Conservation (phyloP, 305 asterid species). For the Fraxinus sp. region DNA sequence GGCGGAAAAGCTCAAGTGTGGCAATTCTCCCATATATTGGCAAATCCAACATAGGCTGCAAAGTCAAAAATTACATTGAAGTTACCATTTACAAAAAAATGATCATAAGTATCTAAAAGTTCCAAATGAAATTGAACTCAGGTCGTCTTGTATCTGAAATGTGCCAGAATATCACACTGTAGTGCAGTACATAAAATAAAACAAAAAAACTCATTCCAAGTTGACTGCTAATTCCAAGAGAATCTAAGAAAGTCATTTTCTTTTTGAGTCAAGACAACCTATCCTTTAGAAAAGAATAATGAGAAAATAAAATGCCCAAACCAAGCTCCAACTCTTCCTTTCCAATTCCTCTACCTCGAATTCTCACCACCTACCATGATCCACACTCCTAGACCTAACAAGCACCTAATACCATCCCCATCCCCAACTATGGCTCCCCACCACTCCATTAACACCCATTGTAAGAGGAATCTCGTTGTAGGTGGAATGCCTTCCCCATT, state of each 20-base stretch:
- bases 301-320: not conserved
- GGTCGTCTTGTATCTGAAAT: not conserved
- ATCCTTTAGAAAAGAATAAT: not conserved
- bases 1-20: constrained; percentile 95
- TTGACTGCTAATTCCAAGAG: not conserved
- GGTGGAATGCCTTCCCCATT: not conserved
- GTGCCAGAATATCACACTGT: not conserved
- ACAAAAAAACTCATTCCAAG: not conserved
- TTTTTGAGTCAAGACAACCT: not conserved
- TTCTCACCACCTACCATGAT: not conserved
- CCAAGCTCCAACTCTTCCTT: not conserved
- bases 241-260: not conserved
- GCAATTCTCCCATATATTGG: constrained; percentile 99
- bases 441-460: not conserved
- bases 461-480: not conserved
- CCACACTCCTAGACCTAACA: not conserved
- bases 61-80: constrained; percentile 21
- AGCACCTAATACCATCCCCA: not conserved
- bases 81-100: not conserved
- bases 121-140: not conserved
- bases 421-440: not conserved
- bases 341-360: not conserved
- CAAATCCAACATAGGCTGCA: constrained; percentile 96
- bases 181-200: not conserved
- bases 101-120: not conserved